These are phyloP conservation scores for Claviceps quebecensis DNA, from an alignment of 2,329 filamentous ascomycete genomes.

Conservation along the genomic window DNA sequence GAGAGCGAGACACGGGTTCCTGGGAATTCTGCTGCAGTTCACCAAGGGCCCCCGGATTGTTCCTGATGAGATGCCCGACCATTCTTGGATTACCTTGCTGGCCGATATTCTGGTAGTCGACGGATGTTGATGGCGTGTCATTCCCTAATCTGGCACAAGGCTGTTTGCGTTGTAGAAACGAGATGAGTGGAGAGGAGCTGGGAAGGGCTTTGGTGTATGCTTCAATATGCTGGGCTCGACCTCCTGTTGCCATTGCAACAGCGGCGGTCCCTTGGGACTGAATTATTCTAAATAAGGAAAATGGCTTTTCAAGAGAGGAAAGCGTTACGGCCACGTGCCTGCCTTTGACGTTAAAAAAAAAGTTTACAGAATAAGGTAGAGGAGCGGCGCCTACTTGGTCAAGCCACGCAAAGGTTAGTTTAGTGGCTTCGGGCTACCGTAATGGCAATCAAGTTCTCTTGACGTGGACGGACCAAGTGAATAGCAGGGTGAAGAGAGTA, in stretches of 20 bases:
- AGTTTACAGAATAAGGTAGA: too few relatives aligned
- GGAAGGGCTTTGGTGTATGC: slow-evolving; percentile 5
- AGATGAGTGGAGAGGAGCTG: slow-evolving; percentile 17
- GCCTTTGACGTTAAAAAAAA: too few relatives aligned
- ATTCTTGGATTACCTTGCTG: slow-evolving; percentile 12
- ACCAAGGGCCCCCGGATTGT: slow-evolving; percentile 32
- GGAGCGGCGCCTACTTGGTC: too few relatives aligned
- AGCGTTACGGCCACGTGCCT: too few relatives aligned
- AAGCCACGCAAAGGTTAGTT: too few relatives aligned
- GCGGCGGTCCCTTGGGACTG: neutral
- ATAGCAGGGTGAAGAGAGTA: neutral
- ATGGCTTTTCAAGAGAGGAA: too few relatives aligned
- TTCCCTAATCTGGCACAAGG: slow-evolving; percentile 27
- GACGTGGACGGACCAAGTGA: neutral
- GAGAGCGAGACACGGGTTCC: slow-evolving; percentile 24
- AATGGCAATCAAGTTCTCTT: neutral
- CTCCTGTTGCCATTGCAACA: slow-evolving; percentile 10
- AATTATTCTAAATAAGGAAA: too few relatives aligned
- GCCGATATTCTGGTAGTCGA: neutral
- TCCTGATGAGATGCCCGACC: slow-evolving; percentile 21
- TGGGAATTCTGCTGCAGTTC: slow-evolving; percentile 45
- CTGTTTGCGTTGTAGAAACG: slow-evolving; percentile 36
- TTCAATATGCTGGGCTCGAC: slow-evolving; percentile 3
- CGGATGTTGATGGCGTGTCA: neutral
- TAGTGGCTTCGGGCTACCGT: neutral